Conservation (phyloP, 768 basidiomycete genomes). For the Auriculariales sp. region DNA sequence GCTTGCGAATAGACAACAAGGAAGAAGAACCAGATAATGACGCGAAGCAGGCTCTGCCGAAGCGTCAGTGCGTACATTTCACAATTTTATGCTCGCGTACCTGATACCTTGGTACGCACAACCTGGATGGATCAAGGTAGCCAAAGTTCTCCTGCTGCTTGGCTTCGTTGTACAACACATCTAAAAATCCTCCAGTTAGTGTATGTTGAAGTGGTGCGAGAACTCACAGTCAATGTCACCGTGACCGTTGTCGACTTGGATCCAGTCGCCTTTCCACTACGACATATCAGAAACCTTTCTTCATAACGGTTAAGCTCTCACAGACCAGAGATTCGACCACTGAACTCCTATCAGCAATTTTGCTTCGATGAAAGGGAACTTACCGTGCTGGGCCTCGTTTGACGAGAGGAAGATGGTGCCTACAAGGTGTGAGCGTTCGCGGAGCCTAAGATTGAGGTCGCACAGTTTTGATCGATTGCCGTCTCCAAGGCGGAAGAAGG, state of each 20-base stretch:
- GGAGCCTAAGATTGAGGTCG: background rate
- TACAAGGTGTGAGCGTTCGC: conserved; percentile 1
- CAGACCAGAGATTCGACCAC: conserved; percentile 54
- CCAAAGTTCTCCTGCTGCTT: conserved; percentile 44
- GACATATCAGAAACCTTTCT: too few species aligned
- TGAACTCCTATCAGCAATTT: conserved; percentile 14
- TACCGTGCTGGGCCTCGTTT: conserved; percentile 70
- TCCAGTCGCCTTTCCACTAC: conserved; percentile 61
- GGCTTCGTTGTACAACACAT: conserved; percentile 49
- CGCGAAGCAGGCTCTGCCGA: conserved; percentile 59
- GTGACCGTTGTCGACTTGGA: conserved; percentile 63
- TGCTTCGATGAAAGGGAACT: conserved; percentile 5
- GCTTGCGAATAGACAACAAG: conserved; percentile 73
- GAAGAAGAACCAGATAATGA: conserved; percentile 64
- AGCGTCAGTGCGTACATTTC: background rate
- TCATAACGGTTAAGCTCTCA: too few species aligned
- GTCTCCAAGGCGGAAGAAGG: conserved; percentile 68
- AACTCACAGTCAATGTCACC: conserved; percentile 65
- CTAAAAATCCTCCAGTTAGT: conserved; percentile 21
- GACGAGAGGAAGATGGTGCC: conserved; percentile 80
- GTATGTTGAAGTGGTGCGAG: background rate
- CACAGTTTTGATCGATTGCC: conserved; percentile 82
- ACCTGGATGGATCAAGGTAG: conserved; percentile 60
- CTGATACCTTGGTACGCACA: conserved; percentile 67
- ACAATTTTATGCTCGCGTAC: too few species aligned